Percentiles rank a stretch among this genome's conserved stretches.
Conservation (phyloP, 2,329 filamentous ascomycete genomes). For the Verticillium tricorpus region DNA sequence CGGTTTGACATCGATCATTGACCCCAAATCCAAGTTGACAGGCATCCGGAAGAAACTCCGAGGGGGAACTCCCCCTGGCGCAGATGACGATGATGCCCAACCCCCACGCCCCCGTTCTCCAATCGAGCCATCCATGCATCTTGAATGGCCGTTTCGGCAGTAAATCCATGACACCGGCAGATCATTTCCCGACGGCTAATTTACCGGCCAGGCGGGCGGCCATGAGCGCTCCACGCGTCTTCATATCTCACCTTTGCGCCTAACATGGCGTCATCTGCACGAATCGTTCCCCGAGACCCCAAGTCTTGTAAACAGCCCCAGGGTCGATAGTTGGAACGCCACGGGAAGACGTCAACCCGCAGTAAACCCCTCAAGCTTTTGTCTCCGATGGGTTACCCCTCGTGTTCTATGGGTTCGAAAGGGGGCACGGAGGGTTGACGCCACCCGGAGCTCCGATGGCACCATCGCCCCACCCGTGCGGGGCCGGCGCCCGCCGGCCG, state of each 20-base stretch:
- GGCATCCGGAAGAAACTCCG: not conserved
- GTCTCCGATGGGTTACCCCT: not conserved
- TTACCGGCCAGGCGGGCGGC: not conserved
- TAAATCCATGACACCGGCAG: not conserved
- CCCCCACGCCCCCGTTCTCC: not conserved
- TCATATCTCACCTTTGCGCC: slow-evolving; percentile 9
- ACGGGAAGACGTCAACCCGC: not conserved
- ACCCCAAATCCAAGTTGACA: not conserved
- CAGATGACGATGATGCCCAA: not conserved
- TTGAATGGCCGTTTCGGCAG: not conserved
- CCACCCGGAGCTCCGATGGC: slow-evolving; percentile 1
- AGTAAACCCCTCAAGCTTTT: not conserved
- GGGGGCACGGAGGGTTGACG: not conserved
- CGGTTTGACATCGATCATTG: not conserved
- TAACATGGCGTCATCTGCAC: slow-evolving; percentile 13
- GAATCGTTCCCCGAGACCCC: not conserved
- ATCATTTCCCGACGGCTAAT: not conserved
- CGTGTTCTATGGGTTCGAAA: not conserved
- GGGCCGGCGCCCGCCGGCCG: slow-evolving; percentile 1
- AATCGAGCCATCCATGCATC: not conserved
- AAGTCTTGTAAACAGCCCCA: not conserved
- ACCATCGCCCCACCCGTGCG: slow-evolving; percentile 1
- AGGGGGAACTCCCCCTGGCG: not conserved
- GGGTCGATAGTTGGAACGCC: not conserved
- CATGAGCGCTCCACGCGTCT: not conserved